Base-by-base conservation (phyloP, 257 asterid genomes). In the Solanum pinnatisectum region DNA sequence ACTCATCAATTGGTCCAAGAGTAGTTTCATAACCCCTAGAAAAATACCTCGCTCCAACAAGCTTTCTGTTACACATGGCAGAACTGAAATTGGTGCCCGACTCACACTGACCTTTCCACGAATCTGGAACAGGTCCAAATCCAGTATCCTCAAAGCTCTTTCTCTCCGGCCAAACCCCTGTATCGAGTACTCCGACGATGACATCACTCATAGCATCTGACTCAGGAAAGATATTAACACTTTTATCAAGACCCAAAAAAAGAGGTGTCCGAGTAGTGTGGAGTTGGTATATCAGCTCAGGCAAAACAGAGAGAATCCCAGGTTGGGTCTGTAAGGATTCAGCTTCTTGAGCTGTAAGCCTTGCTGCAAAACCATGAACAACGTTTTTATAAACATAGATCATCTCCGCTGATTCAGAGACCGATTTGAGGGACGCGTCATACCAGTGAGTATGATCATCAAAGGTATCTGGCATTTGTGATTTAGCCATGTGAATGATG, bases 161-260 rank as follows among this genome's bases (percentile, higher is more conserved):
- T 90, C 98, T 94, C 77, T 96, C 99, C 14, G 99, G 99, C 99
- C 99, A 97, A 8, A 90, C 96, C 0, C 99, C 99, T 14, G 98
- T 96, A 84, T 97, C 99, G 10, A 97, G 79, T 65, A 96, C 98
- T 1, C 95, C 99, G 36, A 97, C 89, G 8, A 94, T n/a, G 3
- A 97, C 95, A 1, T 97, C 98, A 59, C 96, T 88, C 32, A 56
- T 90, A 1, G 95, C 68, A 8, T 88, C 90, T 0, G 98, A 94
- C 36, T 88, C 92, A 0, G 98, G 99, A 74, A 95, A 91, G 89
- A 94, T 10, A 5, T 93, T 95, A 1, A 93, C 90, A 84, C 87
- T 93, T 92, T 91, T 94, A 33, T 94, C 97, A 11, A 97, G 91
- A 1, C 99, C 98, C 42, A 97, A 72, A 40, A 97, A 97, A 44